Evolutionary conservation across 192 early-diverging fungal species (phyloP).

Genomic region (Pilaira anomala): DNA sequence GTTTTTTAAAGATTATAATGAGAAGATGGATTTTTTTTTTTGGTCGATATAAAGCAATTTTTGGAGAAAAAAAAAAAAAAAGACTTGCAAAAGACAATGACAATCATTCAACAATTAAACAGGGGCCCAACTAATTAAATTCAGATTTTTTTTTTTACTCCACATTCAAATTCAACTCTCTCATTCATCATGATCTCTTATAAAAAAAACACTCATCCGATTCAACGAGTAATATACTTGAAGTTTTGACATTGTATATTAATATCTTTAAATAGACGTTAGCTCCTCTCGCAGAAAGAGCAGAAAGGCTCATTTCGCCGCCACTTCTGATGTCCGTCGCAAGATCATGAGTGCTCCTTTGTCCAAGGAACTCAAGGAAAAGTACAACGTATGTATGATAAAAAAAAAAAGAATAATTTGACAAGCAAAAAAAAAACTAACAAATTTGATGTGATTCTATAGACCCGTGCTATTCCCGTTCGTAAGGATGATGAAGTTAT

Average conservation of each 20-base stretch:
- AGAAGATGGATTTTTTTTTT: slow-evolving; percentile 10
- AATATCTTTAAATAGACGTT: slow-evolving; percentile 53
- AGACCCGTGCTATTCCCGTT: slow-evolving; percentile 89
- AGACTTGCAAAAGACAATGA: no score
- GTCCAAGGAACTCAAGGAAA: slow-evolving; percentile 97
- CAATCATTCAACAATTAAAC: no score
- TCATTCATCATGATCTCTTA: background rate
- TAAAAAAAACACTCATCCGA: background rate
- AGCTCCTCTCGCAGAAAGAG: slow-evolving; percentile 88
- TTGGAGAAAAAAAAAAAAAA: background rate
- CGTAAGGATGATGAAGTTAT: slow-evolving; percentile 98
- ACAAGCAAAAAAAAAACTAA: background rate
- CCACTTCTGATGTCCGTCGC: slow-evolving; percentile 89
- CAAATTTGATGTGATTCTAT: background rate
- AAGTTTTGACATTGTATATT: background rate
- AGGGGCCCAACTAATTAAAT: no score
- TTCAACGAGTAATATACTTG: background rate
- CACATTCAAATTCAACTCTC: background rate
- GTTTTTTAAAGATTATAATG: background rate
- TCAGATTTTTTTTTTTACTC: no score
- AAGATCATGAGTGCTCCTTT: slow-evolving; percentile 95
- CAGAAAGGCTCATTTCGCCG: slow-evolving; percentile 98
- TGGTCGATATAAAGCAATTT: no score
- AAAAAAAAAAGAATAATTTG: background rate
- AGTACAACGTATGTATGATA: slow-evolving; percentile 73